phyloP scores from a whole-genome alignment of 1,139 yeast genomes.

The Pichia sp. region DNA sequence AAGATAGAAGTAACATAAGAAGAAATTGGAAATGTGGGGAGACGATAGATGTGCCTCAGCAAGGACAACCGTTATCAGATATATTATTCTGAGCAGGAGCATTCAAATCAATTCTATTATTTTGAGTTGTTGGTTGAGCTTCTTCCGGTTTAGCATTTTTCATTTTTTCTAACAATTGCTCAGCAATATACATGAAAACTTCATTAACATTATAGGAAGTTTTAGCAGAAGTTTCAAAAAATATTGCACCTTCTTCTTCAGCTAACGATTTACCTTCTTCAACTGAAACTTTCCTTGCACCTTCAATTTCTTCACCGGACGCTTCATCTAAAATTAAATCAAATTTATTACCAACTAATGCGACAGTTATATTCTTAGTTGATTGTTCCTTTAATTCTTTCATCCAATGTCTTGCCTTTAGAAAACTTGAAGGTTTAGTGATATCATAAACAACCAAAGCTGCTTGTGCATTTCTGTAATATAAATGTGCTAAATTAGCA shows the following conservation, averaged over 20 bases:
- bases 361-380: constrained; percentile 81
- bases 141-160: constrained; percentile 22
- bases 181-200: constrained; percentile 85
- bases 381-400: constrained; percentile 96
- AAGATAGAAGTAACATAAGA: not conserved
- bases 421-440: constrained; percentile 94
- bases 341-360: constrained; percentile 86
- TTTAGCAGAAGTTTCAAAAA: constrained; percentile 94
- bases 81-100: constrained; percentile 24
- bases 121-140: constrained; percentile 12
- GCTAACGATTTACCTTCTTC: constrained; percentile 83
- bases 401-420: constrained; percentile 99
- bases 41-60: constrained; percentile 1
- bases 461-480: constrained; percentile 97
- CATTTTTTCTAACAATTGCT: constrained; percentile 57
- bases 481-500: constrained; percentile 96
- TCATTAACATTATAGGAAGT: constrained; percentile 88
- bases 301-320: constrained; percentile 34
- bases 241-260: constrained; percentile 77
- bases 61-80: constrained; percentile 14
- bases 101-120: constrained; percentile 34
- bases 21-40: not conserved
- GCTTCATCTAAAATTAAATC: constrained; percentile 47
- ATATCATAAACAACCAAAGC: constrained; percentile 94
- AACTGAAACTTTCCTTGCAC: constrained; percentile 70